Conservation (phyloP, 1,284 basidiomycete genomes). For the Fomes fomentarius region DNA sequence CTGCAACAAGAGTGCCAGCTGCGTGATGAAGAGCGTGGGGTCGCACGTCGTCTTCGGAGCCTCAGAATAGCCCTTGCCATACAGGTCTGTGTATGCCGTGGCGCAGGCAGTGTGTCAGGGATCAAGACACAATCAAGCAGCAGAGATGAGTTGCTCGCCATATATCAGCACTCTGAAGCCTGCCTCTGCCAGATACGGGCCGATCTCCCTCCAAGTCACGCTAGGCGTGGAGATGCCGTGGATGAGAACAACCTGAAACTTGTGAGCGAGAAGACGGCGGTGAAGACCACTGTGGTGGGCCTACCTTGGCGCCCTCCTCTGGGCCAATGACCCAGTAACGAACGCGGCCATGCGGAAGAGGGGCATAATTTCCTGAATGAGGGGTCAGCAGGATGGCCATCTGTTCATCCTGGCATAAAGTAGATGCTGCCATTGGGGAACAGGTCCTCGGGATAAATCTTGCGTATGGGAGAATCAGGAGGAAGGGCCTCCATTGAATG, state of each 20-base stretch:
- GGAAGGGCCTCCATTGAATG: constrained; percentile 33
- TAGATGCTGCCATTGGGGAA: constrained; percentile 28
- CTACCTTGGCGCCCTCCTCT: constrained; percentile 66
- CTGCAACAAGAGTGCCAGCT: constrained; percentile 80
- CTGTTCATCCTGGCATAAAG: background rate
- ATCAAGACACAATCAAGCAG: background rate
- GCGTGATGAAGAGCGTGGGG: constrained; percentile 62
- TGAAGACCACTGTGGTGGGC: constrained; percentile 13
- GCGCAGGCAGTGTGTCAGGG: no score
- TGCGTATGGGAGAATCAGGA: constrained; percentile 24
- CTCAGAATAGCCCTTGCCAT: constrained; percentile 80
- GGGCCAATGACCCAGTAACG: constrained; percentile 80
- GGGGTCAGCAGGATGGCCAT: background rate
- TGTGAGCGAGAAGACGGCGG: background rate
- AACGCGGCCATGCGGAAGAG: constrained; percentile 38
- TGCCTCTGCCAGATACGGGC: constrained; percentile 55
- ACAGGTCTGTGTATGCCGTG: constrained; percentile 55
- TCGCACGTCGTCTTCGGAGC: constrained; percentile 67
- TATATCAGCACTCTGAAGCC: constrained; percentile 77
- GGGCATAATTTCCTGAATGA: constrained; percentile 29
- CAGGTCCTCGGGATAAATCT: constrained; percentile 32
- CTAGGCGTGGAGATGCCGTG: constrained; percentile 75
- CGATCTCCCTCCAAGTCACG: constrained; percentile 73
- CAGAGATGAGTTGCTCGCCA: constrained; percentile 44
- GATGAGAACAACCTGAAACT: constrained; percentile 65